Conservation (phyloP, 345 rosid species). For the Populus tremula region DNA sequence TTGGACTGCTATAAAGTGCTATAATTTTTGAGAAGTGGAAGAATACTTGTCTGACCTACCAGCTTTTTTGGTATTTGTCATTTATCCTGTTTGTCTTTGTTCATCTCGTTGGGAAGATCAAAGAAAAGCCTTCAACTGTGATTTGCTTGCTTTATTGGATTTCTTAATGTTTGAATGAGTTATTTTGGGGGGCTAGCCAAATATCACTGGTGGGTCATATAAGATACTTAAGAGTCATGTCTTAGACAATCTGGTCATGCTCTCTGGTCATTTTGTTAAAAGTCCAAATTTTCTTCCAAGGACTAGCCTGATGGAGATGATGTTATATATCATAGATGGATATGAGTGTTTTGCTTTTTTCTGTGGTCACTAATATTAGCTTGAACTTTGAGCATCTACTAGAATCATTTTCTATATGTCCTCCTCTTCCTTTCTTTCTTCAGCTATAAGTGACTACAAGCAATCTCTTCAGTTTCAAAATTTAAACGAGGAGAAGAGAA, state of each 20-base stretch:
- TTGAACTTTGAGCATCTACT: not conserved
- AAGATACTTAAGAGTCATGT: not conserved
- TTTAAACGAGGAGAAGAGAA: slow-evolving; percentile 89
- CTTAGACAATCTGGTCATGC: not conserved
- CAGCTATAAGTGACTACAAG: slow-evolving; percentile 91
- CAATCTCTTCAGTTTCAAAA: slow-evolving; percentile 99
- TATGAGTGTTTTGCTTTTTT: not conserved
- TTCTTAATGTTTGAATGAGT: not conserved
- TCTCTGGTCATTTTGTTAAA: not conserved
- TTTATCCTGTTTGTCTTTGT: not conserved
- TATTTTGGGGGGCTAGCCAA: not conserved
- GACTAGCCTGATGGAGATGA: not conserved
- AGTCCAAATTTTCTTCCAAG: not conserved
- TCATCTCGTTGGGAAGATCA: not conserved
- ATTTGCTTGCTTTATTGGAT: not conserved
- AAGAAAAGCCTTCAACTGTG: not conserved
- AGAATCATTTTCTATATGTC: not conserved
- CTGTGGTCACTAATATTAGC: not conserved
- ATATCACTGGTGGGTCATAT: not conserved
- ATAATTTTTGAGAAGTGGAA: not conserved
- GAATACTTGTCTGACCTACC: not conserved
- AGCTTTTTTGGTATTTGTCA: not conserved
- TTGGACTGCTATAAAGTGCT: not conserved
- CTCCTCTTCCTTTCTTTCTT: slow-evolving; percentile 9
- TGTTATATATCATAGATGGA: not conserved